Conservation (phyloP, 139 green algal species). For the Edaphochlamys debaryana region DNA sequence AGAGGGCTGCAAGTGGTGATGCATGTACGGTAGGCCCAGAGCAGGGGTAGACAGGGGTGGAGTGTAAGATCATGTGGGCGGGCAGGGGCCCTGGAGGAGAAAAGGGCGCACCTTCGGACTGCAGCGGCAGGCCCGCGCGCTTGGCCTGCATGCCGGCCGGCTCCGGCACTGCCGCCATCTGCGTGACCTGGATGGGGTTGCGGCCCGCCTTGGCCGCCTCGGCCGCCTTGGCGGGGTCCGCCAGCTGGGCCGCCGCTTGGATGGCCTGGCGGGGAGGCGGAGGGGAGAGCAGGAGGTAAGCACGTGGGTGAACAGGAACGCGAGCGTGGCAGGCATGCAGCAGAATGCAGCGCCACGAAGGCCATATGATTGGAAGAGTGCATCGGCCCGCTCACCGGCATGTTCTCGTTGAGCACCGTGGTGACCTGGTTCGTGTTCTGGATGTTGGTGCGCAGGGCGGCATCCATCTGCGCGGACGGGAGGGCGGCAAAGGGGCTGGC, state of each 20-base stretch:
- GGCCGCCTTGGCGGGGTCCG: background rate
- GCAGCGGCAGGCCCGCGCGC: conserved; percentile 3
- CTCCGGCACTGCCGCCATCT: conserved; percentile 6
- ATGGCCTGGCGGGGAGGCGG: background rate
- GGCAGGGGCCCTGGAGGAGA: too few relatives aligned
- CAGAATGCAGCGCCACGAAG: too few relatives aligned
- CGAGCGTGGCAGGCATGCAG: too few relatives aligned
- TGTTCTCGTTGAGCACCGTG: conserved; percentile 10
- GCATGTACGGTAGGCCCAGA: too few relatives aligned
- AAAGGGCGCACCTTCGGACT: conserved; percentile 3
- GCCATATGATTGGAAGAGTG: too few relatives aligned
- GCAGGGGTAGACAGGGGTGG: too few relatives aligned
- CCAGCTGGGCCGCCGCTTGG: background rate
- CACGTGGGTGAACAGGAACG: too few relatives aligned
- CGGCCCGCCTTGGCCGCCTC: conserved; percentile 10
- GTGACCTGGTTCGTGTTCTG: conserved; percentile 33
- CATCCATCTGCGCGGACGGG: conserved; percentile 36
- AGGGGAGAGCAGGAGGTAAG: too few relatives aligned
- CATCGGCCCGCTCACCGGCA: conserved; percentile 36
- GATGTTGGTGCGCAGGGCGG: conserved; percentile 24
- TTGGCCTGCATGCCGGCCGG: background rate
- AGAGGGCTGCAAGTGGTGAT: too few relatives aligned
- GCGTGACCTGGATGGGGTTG: conserved; percentile 11
- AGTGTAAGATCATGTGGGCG: too few relatives aligned
- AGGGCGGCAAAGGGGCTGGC: too few relatives aligned